phyloP scores from a whole-genome alignment of 176 grass and related monocot genomes.

The Ensete ventricosum region DNA sequence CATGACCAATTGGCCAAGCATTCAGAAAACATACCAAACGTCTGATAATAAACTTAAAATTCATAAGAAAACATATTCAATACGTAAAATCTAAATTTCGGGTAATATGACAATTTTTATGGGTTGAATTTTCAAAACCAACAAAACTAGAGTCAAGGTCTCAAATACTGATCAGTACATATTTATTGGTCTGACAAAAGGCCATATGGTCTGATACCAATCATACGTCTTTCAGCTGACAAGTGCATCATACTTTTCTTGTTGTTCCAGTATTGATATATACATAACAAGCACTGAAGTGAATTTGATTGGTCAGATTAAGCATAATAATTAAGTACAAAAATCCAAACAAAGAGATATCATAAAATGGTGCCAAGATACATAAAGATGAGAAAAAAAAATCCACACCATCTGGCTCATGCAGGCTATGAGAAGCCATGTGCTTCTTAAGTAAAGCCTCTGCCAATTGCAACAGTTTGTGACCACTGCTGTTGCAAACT shows the following conservation, averaged over 20 bases:
- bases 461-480: slow-evolving; percentile 14
- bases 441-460: slow-evolving; percentile 22
- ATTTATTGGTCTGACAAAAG: too few relatives aligned
- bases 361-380: not conserved
- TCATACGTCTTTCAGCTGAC: too few relatives aligned
- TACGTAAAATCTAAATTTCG: not conserved
- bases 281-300: slow-evolving; percentile 66
- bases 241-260: slow-evolving; percentile 61
- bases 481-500: not conserved
- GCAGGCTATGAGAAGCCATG: slow-evolving; percentile 16
- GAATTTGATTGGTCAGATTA: slow-evolving; percentile 22
- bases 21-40: not conserved
- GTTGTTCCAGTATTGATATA: slow-evolving; percentile 91
- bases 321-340: slow-evolving; percentile 18
- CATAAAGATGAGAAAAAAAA: not conserved
- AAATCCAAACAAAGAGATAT: not conserved
- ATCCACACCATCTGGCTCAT: slow-evolving; percentile 17
- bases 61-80: not conserved
- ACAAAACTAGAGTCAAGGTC: too few relatives aligned
- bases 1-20: not conserved
- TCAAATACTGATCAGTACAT: too few relatives aligned
- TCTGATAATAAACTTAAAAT: not conserved
- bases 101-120: too few relatives aligned
- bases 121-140: too few relatives aligned
- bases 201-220: too few relatives aligned